A percentile compares a stretch with the other conserved stretches of the same genome.
phyloP scores from a whole-genome alignment of 805 yeast genomes.

The Wickerhamiella azyma region DNA sequence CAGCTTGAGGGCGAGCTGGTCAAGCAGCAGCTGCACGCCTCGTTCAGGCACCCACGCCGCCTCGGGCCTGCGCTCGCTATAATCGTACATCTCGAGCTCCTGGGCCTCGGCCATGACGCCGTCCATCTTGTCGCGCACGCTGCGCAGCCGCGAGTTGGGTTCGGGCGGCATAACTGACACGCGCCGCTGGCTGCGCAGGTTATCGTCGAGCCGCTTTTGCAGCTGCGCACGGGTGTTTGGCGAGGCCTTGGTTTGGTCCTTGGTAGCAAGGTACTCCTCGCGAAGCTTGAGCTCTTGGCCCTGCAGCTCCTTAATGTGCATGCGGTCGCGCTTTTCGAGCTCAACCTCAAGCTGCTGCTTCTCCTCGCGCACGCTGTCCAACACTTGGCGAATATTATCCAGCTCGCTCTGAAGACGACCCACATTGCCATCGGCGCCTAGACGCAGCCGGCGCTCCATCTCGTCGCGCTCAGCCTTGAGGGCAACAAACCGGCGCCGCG shows the following conservation, averaged over 20 bases:
- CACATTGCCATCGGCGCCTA: conserved; percentile 68
- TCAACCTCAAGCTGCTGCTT: conserved; percentile 48
- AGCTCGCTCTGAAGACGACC: conserved; percentile 46
- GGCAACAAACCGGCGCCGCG: conserved; percentile 39
- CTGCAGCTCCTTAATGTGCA: conserved; percentile 25
- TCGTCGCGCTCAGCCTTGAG: conserved; percentile 48
- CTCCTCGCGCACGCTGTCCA: conserved; percentile 45
- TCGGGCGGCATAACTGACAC: conserved; percentile 29
- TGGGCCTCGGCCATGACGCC: conserved; percentile 72
- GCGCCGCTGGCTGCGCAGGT: conserved; percentile 19
- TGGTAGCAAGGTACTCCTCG: conserved; percentile 41
- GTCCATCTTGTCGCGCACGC: conserved; percentile 72
- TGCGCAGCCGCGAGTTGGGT: conserved; percentile 63
- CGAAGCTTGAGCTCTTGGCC: conserved; percentile 43
- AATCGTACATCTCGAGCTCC: conserved; percentile 51
- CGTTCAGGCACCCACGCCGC: background rate
- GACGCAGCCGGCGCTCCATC: conserved; percentile 47
- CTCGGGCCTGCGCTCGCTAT: conserved; percentile 2
- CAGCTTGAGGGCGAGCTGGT: background rate
- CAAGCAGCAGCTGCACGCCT: conserved; percentile 11
- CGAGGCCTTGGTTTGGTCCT: conserved; percentile 33
- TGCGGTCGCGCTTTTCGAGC: conserved; percentile 44
- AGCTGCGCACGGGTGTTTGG: conserved; percentile 10
- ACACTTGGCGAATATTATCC: conserved; percentile 45
- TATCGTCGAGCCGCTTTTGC: conserved; percentile 24